Percentiles rank a stretch among this genome's conserved stretches.
Conservation (phyloP, 2,329 filamentous ascomycete genomes). For the Lachnellula suecica region DNA sequence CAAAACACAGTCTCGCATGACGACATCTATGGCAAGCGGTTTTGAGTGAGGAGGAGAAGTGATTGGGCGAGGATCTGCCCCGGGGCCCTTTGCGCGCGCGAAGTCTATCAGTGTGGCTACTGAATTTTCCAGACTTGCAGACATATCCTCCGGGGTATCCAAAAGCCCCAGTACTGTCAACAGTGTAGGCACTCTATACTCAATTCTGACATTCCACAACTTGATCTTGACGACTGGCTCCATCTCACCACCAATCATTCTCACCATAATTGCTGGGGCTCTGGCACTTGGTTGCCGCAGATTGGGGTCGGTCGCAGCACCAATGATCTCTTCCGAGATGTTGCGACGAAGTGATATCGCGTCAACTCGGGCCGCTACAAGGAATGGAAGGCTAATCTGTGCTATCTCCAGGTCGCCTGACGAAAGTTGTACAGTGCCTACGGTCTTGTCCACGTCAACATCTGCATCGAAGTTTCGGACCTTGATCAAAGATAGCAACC, state of each 20-base stretch:
- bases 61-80: conserved; percentile 2
- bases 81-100: conserved; percentile 44
- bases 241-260: conserved; percentile 91
- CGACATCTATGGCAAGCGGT: conserved; percentile 69
- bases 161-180: conserved; percentile 75
- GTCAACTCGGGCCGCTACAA: conserved; percentile 76
- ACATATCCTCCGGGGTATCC: conserved; percentile 69
- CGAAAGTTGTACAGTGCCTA: conserved; percentile 64
- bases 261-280: conserved; percentile 75
- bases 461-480: conserved; percentile 62
- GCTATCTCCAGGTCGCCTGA: conserved; percentile 67
- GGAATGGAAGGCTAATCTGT: conserved; percentile 80
- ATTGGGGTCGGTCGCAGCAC: conserved; percentile 40
- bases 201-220: conserved; percentile 78
- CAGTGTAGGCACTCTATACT: conserved; percentile 83
- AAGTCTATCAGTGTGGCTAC: conserved; percentile 74
- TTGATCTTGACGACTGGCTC: conserved; percentile 89
- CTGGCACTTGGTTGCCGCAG: conserved; percentile 26
- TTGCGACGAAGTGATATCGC: conserved; percentile 64
- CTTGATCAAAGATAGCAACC: conserved; percentile 72
- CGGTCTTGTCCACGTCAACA: conserved; percentile 63
- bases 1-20: conserved; percentile 76
- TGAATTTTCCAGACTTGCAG: conserved; percentile 73
- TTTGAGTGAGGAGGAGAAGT: conserved; percentile 38
- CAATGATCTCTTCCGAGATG: conserved; percentile 68